Evolutionary conservation across 2,329 filamentous ascomycete species (phyloP).

Genomic region (Verticillium albo-atrum): DNA sequence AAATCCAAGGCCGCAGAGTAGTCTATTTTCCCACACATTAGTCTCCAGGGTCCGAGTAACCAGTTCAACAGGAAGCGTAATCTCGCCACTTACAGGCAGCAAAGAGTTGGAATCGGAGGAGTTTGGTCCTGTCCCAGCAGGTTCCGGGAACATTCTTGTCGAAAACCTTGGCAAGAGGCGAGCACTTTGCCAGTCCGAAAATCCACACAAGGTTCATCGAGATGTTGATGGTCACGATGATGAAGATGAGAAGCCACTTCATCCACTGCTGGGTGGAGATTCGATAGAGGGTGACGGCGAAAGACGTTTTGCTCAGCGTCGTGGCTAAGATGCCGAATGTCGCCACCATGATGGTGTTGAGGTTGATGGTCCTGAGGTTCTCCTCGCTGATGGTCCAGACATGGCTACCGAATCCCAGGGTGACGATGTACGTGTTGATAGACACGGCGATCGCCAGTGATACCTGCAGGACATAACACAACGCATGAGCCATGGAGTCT

Average conservation of each 20-base stretch:
- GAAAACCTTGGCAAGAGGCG: slow-evolving; percentile 20
- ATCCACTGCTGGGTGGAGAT: slow-evolving; percentile 16
- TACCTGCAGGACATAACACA: slow-evolving; percentile 10
- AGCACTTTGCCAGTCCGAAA: slow-evolving; percentile 26
- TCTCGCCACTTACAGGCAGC: slow-evolving; percentile 20
- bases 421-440: slow-evolving; percentile 25
- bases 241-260: slow-evolving; percentile 21
- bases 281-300: slow-evolving; percentile 16
- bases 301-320: slow-evolving; percentile 15
- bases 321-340: slow-evolving; percentile 15
- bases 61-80: neutral
- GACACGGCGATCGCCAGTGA: slow-evolving; percentile 21
- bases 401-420: slow-evolving; percentile 18
- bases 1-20: slow-evolving; percentile 29
- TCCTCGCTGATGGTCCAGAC: slow-evolving; percentile 13
- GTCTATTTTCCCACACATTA: slow-evolving; percentile 13
- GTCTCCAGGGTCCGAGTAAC: no score
- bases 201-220: slow-evolving; percentile 24
- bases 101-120: slow-evolving; percentile 23
- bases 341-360: slow-evolving; percentile 15
- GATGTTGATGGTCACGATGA: slow-evolving; percentile 15
- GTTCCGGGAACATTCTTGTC: slow-evolving; percentile 19
- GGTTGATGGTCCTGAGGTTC: slow-evolving; percentile 12
- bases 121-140: slow-evolving; percentile 22
- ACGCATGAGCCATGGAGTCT: neutral